Percentiles rank a stretch among this genome's conserved stretches.
These are phyloP conservation scores for Neopestalotiopsis clavispora DNA, from an alignment of 2,329 filamentous ascomycete genomes.

Conservation along the genomic window DNA sequence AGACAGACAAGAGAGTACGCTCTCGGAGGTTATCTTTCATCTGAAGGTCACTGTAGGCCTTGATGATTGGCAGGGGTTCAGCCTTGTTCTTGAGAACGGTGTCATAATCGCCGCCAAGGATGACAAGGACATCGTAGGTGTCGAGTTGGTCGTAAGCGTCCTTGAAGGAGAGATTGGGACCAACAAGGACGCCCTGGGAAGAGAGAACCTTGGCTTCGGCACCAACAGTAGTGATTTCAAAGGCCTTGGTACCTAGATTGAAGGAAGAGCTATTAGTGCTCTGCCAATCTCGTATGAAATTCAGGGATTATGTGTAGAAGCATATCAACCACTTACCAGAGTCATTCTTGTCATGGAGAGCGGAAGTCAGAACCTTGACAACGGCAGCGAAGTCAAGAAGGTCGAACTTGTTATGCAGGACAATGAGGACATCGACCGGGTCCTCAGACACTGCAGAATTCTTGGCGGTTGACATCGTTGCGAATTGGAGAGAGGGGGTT, in stretches of 20 bases:
- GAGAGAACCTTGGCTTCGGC: slow-evolving; percentile 61
- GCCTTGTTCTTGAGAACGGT: slow-evolving; percentile 68
- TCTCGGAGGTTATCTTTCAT: slow-evolving; percentile 79
- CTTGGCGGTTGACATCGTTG: slow-evolving; percentile 58
- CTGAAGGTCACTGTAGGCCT: slow-evolving; percentile 78
- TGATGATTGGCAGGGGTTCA: slow-evolving; percentile 74
- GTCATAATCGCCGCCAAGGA: slow-evolving; percentile 74
- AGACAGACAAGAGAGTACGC: slow-evolving; percentile 80
- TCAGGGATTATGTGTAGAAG: background rate
- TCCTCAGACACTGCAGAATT: slow-evolving; percentile 63
- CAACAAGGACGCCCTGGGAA: slow-evolving; percentile 70
- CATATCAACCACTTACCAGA: slow-evolving; percentile 46
- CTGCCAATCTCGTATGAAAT: background rate
- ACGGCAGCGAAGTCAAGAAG: slow-evolving; percentile 63
- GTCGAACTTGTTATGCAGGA: slow-evolving; percentile 64
- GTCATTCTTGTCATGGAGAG: slow-evolving; percentile 59
- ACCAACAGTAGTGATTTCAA: slow-evolving; percentile 61
- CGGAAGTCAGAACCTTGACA: slow-evolving; percentile 54
- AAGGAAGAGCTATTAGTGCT: slow-evolving; percentile 4
- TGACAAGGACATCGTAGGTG: slow-evolving; percentile 80
- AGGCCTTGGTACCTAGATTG: slow-evolving; percentile 56
- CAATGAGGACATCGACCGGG: slow-evolving; percentile 65
- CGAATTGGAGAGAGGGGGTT: slow-evolving; percentile 17
- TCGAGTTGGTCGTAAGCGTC: slow-evolving; percentile 76
- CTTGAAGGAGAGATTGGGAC: slow-evolving; percentile 77